Base-by-base conservation (phyloP, 2,329 filamentous ascomycete genomes). In the Colletotrichum sp. region DNA sequence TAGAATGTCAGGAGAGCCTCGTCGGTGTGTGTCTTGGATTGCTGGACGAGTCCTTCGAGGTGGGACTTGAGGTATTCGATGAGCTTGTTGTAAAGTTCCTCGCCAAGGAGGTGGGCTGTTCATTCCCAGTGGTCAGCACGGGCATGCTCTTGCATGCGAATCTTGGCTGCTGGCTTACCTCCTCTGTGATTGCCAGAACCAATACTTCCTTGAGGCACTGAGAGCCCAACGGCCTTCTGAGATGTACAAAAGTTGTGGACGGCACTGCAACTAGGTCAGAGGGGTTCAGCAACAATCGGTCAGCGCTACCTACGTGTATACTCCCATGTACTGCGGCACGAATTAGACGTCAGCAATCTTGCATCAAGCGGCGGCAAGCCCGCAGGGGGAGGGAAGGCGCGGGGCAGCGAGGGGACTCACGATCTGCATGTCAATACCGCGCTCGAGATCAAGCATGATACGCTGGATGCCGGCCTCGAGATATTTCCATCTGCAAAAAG, bases 231-330 rank as follows among this genome's bases (percentile, higher is more conserved):
- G 2, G 95, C 95, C 85, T 99, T 99, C 85, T 99, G 97, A 28
- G 97, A 98, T 72, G 97, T 99, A 85, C 97, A 99, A 86, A 99
- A 99, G 88, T 99, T 98, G 88, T 99, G 97, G 66, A 99, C 97
- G 77, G 96, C 96, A 69, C 90, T 96, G 84, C 71, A 66, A 67
- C 66, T 62, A 62, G 52, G 81, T 91, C 79, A 91, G 86, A 71
- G 73, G 26, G 8, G 26, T 24, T 36, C 55, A 16, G 24, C 5
- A 44, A 26, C 26, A 36, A 21, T 44, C 60, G 34, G 24, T 18
- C 24, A 65, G 60, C 12, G 26, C 36, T 18, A 44, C 81, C 68
- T 83, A 95, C 94, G 96, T 98, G 87, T 99, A 99, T 76, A 98
- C 93, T 72, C 95, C 95, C 96, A 99, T 98, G 87, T 99, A 99